These are phyloP conservation scores for Colletotrichum ledebouriae DNA, from an alignment of 2,329 filamentous ascomycete species.

Conservation along the genomic window DNA sequence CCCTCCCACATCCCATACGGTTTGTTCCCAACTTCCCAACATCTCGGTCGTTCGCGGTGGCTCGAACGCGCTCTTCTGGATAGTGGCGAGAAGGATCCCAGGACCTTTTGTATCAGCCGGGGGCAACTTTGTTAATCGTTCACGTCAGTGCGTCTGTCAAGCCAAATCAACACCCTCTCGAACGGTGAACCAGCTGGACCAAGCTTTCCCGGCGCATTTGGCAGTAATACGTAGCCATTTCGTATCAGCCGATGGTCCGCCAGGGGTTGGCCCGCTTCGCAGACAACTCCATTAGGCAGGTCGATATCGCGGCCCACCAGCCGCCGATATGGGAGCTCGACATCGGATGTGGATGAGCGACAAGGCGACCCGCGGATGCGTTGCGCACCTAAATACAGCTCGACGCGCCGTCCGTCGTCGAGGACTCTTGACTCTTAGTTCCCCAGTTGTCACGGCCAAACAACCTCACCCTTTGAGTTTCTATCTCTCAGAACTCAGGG, in stretches of 20 bases:
- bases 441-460: slow-evolving; percentile 23
- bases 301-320: slow-evolving; percentile 36
- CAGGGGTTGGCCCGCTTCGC: slow-evolving; percentile 36
- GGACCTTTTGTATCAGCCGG: background rate
- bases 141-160: slow-evolving; percentile 24
- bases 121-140: slow-evolving; percentile 26
- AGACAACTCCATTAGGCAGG: slow-evolving; percentile 37
- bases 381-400: slow-evolving; percentile 37
- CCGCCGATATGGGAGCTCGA: slow-evolving; percentile 26
- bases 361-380: background rate
- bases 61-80: slow-evolving; percentile 27
- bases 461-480: slow-evolving; percentile 32
- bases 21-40: slow-evolving; percentile 12
- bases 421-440: background rate
- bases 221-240: slow-evolving; percentile 13
- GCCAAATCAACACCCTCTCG: slow-evolving; percentile 15
- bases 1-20: slow-evolving; percentile 16
- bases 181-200: slow-evolving; percentile 1
- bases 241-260: slow-evolving; percentile 31
- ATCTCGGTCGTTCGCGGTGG: background rate
- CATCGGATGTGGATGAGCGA: slow-evolving; percentile 9
- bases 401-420: slow-evolving; percentile 14
- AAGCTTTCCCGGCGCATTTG: slow-evolving; percentile 31
- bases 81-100: slow-evolving; percentile 26
- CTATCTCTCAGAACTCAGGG: slow-evolving; percentile 28